phyloP scores from a whole-genome alignment of 345 rosid species.

The Populus tremula region DNA sequence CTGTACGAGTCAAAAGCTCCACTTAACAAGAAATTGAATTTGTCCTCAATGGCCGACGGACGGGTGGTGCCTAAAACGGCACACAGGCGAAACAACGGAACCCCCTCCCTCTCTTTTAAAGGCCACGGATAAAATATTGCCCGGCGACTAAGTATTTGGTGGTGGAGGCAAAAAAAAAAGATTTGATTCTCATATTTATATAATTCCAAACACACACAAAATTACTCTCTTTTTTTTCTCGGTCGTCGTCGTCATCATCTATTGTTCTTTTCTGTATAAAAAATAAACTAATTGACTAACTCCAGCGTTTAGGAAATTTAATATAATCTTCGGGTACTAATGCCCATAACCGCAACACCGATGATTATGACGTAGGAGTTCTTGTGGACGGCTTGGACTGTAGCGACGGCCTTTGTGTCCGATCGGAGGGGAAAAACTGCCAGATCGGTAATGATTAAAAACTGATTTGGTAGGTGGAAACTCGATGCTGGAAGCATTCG shows the following conservation, averaged over 20 bases:
- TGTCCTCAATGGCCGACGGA: background rate
- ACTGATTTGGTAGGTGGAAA: constrained; percentile 21
- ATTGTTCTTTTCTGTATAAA: background rate
- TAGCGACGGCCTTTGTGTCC: constrained; percentile 26
- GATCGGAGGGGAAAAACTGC: constrained; percentile 25
- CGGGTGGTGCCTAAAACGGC: background rate
- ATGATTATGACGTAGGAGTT: constrained; percentile 18
- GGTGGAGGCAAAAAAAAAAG: background rate
- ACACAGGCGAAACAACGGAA: background rate
- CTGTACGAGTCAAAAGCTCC: background rate
- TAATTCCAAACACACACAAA: background rate
- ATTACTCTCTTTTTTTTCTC: background rate
- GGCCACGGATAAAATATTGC: background rate
- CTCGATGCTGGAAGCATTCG: constrained; percentile 39
- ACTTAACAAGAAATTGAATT: background rate
- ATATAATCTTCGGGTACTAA: constrained; percentile 11
- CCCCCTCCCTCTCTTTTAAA: background rate
- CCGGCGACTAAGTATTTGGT: background rate
- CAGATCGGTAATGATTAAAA: constrained; percentile 8
- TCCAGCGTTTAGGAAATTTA: background rate
- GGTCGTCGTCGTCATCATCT: background rate
- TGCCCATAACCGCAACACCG: constrained; percentile 20
- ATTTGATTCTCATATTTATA: background rate
- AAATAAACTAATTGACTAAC: background rate
- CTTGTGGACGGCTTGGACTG: constrained; percentile 25